Conservation (phyloP, 352 stramenopile species). For the Pythium utonaiense region DNA sequence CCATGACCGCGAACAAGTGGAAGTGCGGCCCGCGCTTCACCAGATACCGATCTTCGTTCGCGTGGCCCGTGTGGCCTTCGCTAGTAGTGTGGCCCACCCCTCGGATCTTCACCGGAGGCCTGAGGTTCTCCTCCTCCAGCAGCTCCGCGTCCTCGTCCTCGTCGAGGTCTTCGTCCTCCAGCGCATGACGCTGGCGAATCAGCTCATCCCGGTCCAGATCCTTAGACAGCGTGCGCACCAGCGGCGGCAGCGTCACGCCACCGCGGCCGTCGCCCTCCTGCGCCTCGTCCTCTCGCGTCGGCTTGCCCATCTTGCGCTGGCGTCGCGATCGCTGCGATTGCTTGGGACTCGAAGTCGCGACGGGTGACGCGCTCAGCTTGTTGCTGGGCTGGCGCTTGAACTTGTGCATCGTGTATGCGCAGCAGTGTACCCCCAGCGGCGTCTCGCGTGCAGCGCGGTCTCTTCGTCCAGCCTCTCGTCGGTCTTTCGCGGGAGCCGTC, state of each 20-base stretch:
- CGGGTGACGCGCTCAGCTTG: too few relatives aligned
- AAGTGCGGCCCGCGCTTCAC: conserved; percentile 51
- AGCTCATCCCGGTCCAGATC: conserved; percentile 15
- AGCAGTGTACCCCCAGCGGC: not conserved
- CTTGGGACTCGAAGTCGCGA: too few relatives aligned
- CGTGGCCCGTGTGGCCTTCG: conserved; percentile 51
- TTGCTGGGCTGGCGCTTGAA: conserved; percentile 11
- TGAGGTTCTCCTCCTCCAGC: not conserved
- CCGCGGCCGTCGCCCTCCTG: too few relatives aligned
- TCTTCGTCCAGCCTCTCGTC: too few relatives aligned
- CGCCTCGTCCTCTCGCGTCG: too few relatives aligned
- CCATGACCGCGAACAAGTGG: conserved; percentile 66
- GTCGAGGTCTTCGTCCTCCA: conserved; percentile 16
- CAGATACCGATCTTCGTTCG: conserved; percentile 64
- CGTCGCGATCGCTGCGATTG: too few relatives aligned
- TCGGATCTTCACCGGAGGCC: conserved; percentile 20
- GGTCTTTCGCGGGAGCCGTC: too few relatives aligned
- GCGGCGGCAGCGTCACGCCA: conserved; percentile 7
- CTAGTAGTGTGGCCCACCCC: conserved; percentile 39
- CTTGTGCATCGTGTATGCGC: not conserved
- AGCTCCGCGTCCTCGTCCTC: conserved; percentile 18
- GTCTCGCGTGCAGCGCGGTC: too few relatives aligned
- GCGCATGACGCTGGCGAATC: not conserved
- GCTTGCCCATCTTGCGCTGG: conserved; percentile 14
- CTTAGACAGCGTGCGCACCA: conserved; percentile 18